Evolutionary conservation across 2,329 filamentous ascomycete genomes (phyloP), one percentile per base, ranked within the genome.

Genomic region (Sclerotinia nivalis): DNA sequence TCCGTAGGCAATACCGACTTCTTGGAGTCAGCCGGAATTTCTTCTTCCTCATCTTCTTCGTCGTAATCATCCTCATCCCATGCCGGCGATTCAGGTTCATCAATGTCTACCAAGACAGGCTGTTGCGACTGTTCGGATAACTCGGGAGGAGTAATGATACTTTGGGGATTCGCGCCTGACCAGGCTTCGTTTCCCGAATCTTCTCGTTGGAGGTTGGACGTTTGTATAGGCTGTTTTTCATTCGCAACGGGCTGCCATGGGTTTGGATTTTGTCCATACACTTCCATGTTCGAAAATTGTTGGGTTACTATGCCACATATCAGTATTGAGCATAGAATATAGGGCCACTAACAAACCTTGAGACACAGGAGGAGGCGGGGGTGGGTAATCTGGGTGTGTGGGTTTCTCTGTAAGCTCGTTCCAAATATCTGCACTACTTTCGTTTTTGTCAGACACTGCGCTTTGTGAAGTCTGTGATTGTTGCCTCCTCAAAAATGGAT

Each of bases 41-140:
- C 45, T 28, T 69, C 61, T 31, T 69, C 66, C 7, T 45, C 56
- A 22, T 50, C 68, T 4, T 31, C 61, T 37, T 69, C 68, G 8
- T 69, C 64, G 10, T 68, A 67, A 56, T 75, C 75, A 71, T 78
- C 76, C 45, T 78, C 77, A 55, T 78, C 75, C 77, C 77, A 78
- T 50, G 75, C 76, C n/a, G 75, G 76, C 1, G 77, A 77, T 71
- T 77, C 77, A 13, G 73, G 72, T 54, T 74, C 73, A n/a, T 77
- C 75, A 34, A 75, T 47, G 70, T 78, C 71, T n/a, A 78, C 61
- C 54, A 76, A 67, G n/a, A 73, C 70, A 34, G 73, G 67, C n/a
- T 72, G 73, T 34, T 71, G 72, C n/a, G 59, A 69, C 20, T 60
- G 10, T 25, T 64, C 49, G 34, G 67, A 47, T 15, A 47, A 25